phyloP scores from a whole-genome alignment of 768 basidiomycete genomes.

The Psilocybe tampanensis region DNA sequence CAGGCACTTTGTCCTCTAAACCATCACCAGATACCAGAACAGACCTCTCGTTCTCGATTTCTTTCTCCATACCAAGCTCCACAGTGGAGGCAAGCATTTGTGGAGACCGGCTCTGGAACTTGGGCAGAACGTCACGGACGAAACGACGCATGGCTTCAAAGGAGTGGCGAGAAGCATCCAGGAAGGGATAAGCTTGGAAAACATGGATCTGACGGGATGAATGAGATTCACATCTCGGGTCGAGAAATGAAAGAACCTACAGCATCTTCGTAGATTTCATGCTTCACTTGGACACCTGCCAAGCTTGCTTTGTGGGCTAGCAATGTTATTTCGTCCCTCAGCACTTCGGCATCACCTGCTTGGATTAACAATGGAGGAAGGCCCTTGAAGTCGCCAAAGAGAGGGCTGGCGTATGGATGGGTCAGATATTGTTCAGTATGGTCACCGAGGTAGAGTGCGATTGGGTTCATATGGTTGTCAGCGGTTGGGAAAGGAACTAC shows the following conservation, averaged over 20 bases:
- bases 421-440: constrained; percentile 81
- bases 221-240: neutral
- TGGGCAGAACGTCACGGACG: constrained; percentile 60
- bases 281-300: constrained; percentile 82
- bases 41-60: constrained; percentile 68
- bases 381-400: constrained; percentile 88
- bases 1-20: constrained; percentile 49
- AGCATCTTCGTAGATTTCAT: constrained; percentile 91
- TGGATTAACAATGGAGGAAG: constrained; percentile 92
- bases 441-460: constrained; percentile 91
- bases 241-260: constrained; percentile 44
- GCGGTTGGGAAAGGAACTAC: constrained; percentile 73
- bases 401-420: constrained; percentile 93
- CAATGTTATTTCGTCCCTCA: constrained; percentile 92
- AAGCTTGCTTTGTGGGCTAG: constrained; percentile 91
- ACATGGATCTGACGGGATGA: constrained; percentile 69
- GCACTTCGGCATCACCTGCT: constrained; percentile 90
- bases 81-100: constrained; percentile 54
- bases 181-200: constrained; percentile 87
- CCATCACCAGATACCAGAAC: constrained; percentile 79
- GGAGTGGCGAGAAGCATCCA: constrained; percentile 63
- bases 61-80: constrained; percentile 64
- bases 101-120: constrained; percentile 49
- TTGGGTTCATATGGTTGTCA: constrained; percentile 89
- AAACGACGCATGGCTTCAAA: constrained; percentile 75